Base-by-base conservation (phyloP, 768 basidiomycete species). In the Strobilomyces dryophilus region DNA sequence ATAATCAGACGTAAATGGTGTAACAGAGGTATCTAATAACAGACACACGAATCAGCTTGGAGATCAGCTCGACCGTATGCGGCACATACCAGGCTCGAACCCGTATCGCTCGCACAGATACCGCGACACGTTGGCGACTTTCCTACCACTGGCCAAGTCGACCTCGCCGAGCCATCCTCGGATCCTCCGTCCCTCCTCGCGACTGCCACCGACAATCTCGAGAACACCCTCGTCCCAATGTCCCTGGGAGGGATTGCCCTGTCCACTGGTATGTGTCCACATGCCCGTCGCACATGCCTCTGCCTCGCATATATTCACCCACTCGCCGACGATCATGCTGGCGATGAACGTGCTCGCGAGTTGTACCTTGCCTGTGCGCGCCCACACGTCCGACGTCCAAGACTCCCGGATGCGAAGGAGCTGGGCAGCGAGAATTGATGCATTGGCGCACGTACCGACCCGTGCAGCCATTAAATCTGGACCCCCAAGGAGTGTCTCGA, bases 81-180 rank as follows among this genome's bases (percentile, higher is more conserved):
- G 37, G 44, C 37, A 65, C 66, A 11, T 44, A 88, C 86, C 87
- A 57, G 83, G 72, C 56, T 89, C 87, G 57, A 94, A 90, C 7
- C 89, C 87, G 66, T 84, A 92, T 47, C 90, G 79, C 43, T 92
- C 89, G 29, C 83, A 83, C 39, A 92, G 76, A 62, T 91, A 92
- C 62, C 83, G 75, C 2, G 87, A 83, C 20, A 92, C 74, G 53
- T 77, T 83, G 8, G 86, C 88, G 2, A 79, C 72, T 42, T 83
- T 79, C 54, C 83, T 73, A 18, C 81, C 86, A 41, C 84, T 82
- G 11, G 80, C 79, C 32, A 77, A 64, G 60, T 90, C 87, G 10
- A 91, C 90, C 31, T 89, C 88, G n/a, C 90, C 91, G 7, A 93
- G 72, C 87, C 89, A 89, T 4, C 80, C 80, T 59, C 85, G 77